Evolutionary conservation across 768 basidiomycete species (phyloP).

Genomic region (Rhodotorula diobovata): DNA sequence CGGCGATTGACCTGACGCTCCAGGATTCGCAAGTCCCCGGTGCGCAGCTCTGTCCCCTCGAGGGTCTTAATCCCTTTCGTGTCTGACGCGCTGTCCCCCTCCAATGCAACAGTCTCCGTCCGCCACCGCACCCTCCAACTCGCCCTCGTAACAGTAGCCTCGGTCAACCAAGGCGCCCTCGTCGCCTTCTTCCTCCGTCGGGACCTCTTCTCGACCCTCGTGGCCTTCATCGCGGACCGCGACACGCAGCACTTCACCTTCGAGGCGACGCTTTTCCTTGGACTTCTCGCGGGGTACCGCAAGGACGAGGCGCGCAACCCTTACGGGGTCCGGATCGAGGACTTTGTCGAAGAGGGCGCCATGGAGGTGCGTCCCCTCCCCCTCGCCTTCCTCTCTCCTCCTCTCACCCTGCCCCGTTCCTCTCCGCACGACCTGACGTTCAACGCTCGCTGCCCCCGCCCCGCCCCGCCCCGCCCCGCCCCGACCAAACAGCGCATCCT

Average conservation of each 20-base stretch:
- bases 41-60: neutral
- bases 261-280: slow-evolving; percentile 36
- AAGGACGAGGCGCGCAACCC: slow-evolving; percentile 40
- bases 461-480: too few species aligned
- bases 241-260: slow-evolving; percentile 24
- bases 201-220: slow-evolving; percentile 41
- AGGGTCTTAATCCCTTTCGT: accelerated
- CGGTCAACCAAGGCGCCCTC: slow-evolving; percentile 28
- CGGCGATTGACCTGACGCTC: slow-evolving; percentile 32
- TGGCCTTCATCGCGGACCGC: slow-evolving; percentile 29
- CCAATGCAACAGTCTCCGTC: slow-evolving; percentile 7
- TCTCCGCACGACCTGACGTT: too few species aligned
- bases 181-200: slow-evolving; percentile 43
- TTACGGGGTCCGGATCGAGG: slow-evolving; percentile 40
- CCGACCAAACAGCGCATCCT: slow-evolving; percentile 37
- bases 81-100: neutral
- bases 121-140: slow-evolving; percentile 35
- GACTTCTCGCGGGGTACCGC: slow-evolving; percentile 37
- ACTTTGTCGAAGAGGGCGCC: slow-evolving; percentile 41
- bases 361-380: slow-evolving; percentile 23
- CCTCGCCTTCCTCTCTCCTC: neutral
- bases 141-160: slow-evolving; percentile 31
- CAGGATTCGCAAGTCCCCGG: slow-evolving; percentile 8
- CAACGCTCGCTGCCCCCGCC: too few species aligned
- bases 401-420: too few species aligned